Conservation (phyloP, 352 stramenopile species). For the Globisporangium orthogonon region DNA sequence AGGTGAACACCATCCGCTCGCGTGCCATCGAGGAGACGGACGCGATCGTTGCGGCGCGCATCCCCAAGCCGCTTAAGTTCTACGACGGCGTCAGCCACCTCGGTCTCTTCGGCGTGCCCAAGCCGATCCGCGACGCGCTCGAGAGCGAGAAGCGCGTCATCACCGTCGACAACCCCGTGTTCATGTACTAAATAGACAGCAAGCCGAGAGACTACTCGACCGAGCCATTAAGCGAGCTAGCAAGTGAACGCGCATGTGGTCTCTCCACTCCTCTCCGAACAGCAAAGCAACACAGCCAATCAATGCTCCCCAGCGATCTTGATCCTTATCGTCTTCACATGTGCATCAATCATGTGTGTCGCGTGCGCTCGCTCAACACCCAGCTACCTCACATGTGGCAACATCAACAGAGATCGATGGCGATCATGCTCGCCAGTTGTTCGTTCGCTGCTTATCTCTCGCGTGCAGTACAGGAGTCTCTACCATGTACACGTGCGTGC, state of each 20-base stretch:
- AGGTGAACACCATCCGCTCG: slow-evolving; percentile 41
- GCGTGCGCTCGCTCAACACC: too few relatives aligned
- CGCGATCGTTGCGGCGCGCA: slow-evolving; percentile 41
- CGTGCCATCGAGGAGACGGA: slow-evolving; percentile 64
- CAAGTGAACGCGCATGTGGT: not conserved
- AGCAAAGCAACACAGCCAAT: too few relatives aligned
- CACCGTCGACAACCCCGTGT: slow-evolving; percentile 94
- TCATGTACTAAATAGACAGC: slow-evolving; percentile 89
- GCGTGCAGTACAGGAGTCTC: too few relatives aligned
- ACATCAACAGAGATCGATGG: not conserved
- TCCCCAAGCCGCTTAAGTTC: slow-evolving; percentile 77
- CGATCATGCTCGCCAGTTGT: slow-evolving; percentile 10
- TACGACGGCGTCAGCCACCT: slow-evolving; percentile 90
- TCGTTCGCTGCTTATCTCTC: slow-evolving; percentile 1
- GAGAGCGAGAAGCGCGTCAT: slow-evolving; percentile 90
- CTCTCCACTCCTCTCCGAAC: too few relatives aligned
- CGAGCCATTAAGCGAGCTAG: not conserved
- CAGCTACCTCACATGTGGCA: too few relatives aligned
- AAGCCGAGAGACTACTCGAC: slow-evolving; percentile 1
- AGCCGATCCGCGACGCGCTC: slow-evolving; percentile 85
- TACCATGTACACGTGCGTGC: not conserved
- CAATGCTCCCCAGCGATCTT: too few relatives aligned
- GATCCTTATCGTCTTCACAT: too few relatives aligned
- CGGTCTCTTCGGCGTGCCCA: slow-evolving; percentile 89
- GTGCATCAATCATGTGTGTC: too few relatives aligned